phyloP scores from a whole-genome alignment of 2,329 filamentous ascomycete genomes.

The Cryphonectria nitschkei region DNA sequence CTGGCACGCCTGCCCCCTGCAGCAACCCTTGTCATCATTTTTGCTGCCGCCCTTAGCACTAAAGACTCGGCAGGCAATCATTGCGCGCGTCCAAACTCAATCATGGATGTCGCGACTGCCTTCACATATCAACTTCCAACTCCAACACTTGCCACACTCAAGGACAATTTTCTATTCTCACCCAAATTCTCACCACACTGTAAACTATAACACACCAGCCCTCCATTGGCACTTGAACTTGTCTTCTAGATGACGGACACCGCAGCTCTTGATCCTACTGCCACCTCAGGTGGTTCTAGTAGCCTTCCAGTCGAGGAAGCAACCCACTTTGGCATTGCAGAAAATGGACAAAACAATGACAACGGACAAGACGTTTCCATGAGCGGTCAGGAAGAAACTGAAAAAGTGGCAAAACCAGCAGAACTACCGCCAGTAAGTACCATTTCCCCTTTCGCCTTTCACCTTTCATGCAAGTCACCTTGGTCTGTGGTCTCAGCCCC shows the following conservation, averaged over 20 bases:
- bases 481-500: background rate
- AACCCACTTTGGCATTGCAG: background rate
- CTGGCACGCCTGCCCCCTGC: background rate
- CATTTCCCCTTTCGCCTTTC: background rate
- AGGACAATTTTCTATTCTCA: too few relatives aligned
- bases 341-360: constrained; percentile 10
- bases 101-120: background rate
- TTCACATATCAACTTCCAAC: background rate
- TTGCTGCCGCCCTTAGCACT: background rate
- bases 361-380: constrained; percentile 22
- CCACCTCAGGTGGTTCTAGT: constrained; percentile 9
- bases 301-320: background rate
- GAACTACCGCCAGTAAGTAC: constrained; percentile 14
- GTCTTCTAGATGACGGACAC: constrained; percentile 20
- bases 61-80: background rate
- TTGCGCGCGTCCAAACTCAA: background rate
- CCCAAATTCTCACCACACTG: background rate
- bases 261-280: constrained; percentile 11
- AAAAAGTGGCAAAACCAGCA: constrained; percentile 16
- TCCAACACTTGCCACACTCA: background rate
- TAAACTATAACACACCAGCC: background rate
- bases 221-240: background rate
- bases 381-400: constrained; percentile 17
- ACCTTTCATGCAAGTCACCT: background rate
- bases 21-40: background rate